Percentiles rank a stretch among this genome's conserved stretches.
These are phyloP conservation scores for Talaromyces borbonicus DNA, from an alignment of 495 filamentous ascomycete species.

Conservation along the genomic window DNA sequence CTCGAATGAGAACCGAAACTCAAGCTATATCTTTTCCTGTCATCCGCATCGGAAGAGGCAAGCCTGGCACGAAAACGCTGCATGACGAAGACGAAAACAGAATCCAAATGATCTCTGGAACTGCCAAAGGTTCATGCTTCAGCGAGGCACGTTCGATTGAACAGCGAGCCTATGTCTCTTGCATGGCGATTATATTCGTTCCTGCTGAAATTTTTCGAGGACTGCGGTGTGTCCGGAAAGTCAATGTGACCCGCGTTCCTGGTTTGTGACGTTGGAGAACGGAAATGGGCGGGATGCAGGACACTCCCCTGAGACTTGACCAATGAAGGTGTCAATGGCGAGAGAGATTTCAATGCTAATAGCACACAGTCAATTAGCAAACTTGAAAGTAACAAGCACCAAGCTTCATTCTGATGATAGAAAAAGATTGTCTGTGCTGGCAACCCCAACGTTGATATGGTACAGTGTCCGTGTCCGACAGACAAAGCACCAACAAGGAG, in stretches of 20 bases:
- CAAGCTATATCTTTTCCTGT: constrained; percentile 29
- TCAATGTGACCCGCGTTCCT: too few relatives aligned
- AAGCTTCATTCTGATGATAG: not conserved
- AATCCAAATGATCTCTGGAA: not conserved
- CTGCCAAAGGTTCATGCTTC: constrained; percentile 1
- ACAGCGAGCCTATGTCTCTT: constrained; percentile 1
- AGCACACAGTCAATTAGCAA: not conserved
- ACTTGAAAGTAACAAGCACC: not conserved
- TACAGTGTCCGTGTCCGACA: too few relatives aligned
- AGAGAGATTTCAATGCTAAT: not conserved
- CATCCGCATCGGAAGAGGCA: constrained; percentile 21
- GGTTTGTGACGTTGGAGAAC: constrained; percentile 1
- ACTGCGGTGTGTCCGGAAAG: too few relatives aligned
- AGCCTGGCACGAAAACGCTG: constrained; percentile 40
- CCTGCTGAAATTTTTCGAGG: too few relatives aligned
- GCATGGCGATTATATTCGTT: constrained; percentile 1
- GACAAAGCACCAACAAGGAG: too few relatives aligned
- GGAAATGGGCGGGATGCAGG: not conserved
- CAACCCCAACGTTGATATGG: not conserved
- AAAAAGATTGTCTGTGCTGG: not conserved
- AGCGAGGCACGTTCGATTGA: constrained; percentile 2
- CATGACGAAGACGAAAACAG: constrained; percentile 25
- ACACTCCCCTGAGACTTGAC: constrained; percentile 4
- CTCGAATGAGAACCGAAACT: constrained; percentile 25
- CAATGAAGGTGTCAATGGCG: not conserved